Conservation (phyloP, 306 rosid species). For the Vigna angularis region DNA sequence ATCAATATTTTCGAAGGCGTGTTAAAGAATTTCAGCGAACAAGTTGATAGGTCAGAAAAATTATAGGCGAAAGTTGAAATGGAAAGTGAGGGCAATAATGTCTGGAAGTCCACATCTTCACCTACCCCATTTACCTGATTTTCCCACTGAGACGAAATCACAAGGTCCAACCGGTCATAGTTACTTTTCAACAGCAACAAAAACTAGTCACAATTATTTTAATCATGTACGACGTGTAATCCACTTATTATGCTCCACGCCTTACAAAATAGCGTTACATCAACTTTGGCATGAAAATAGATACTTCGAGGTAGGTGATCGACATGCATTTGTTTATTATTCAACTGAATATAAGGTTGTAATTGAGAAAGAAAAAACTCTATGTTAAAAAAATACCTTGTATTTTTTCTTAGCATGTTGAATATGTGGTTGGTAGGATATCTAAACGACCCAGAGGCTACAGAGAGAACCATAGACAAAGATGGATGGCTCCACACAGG, state of each 20-base stretch:
- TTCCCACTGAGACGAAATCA: background rate
- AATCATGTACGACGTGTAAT: too few relatives aligned
- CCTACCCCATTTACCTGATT: background rate
- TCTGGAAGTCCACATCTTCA: constrained; percentile 44
- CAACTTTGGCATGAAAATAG: background rate
- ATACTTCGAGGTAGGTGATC: background rate
- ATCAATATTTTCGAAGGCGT: too few relatives aligned
- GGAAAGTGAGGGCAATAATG: background rate
- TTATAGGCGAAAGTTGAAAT: background rate
- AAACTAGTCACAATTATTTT: background rate
- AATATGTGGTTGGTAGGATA: constrained; percentile 56
- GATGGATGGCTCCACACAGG: constrained; percentile 90
- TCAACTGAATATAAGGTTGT: background rate
- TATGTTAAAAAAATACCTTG: too few relatives aligned
- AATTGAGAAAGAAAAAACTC: background rate
- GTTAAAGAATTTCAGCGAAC: background rate
- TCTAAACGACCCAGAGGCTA: constrained; percentile 75
- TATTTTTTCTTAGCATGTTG: background rate
- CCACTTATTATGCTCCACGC: constrained; percentile 6
- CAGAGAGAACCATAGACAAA: constrained; percentile 65
- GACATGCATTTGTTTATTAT: background rate
- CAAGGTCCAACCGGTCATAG: background rate
- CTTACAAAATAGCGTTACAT: background rate
- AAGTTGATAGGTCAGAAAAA: constrained; percentile 10
- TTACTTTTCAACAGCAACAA: too few relatives aligned